phyloP scores from a whole-genome alignment of 2,329 filamentous ascomycete species.

The Cordyceps pruinosa region DNA sequence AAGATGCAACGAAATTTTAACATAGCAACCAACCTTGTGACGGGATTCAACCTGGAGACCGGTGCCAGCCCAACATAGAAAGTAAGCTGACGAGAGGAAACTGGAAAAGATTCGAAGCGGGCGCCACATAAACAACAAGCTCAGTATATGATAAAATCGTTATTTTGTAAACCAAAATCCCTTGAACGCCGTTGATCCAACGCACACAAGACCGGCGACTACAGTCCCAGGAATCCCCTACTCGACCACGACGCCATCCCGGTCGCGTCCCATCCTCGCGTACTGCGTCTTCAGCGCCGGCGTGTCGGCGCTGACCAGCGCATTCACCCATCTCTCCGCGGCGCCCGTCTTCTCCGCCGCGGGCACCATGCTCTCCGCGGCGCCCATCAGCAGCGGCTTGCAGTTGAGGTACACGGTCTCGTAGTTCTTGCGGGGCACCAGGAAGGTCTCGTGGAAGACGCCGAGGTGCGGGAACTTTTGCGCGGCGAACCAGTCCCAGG shows the following conservation, averaged over 20 bases:
- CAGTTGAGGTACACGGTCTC: constrained; percentile 46
- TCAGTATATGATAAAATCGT: too few relatives aligned
- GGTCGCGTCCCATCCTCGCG: constrained; percentile 17
- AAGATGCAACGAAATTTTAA: too few relatives aligned
- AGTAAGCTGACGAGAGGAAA: too few relatives aligned
- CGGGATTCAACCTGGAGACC: too few relatives aligned
- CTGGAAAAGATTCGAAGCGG: too few relatives aligned
- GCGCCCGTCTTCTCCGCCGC: constrained; percentile 18
- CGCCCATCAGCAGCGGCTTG: constrained; percentile 30
- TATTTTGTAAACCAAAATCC: too few relatives aligned
- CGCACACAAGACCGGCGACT: too few relatives aligned
- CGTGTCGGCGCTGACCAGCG: constrained; percentile 27
- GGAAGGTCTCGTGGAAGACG: constrained; percentile 50
- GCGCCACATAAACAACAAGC: too few relatives aligned
- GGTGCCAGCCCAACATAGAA: too few relatives aligned
- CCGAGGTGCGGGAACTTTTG: constrained; percentile 33
- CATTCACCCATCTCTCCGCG: constrained; percentile 25
- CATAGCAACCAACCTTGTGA: too few relatives aligned
- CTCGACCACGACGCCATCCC: constrained; percentile 1
- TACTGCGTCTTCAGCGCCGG: constrained; percentile 29
- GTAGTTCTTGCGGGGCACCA: constrained; percentile 36
- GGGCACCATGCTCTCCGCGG: constrained; percentile 19
- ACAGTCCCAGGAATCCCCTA: too few relatives aligned
- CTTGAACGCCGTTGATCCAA: too few relatives aligned
- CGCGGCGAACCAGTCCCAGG: constrained; percentile 43